These are phyloP conservation scores for Tetramitus jugosus DNA, from an alignment of 208 protist genomes.

Conservation along the genomic window DNA sequence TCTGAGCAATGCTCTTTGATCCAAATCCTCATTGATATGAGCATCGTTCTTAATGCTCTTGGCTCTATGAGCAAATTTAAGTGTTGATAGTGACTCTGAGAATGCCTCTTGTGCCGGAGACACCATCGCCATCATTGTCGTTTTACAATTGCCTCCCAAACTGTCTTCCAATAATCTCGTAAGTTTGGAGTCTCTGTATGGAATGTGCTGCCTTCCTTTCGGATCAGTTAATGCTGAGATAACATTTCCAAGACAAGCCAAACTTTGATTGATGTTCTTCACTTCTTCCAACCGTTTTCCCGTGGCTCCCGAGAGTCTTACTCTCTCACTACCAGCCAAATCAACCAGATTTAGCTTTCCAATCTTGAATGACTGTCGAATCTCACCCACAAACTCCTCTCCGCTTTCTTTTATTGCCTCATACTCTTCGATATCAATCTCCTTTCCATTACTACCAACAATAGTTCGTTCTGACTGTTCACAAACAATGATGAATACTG, in stretches of 20 bases:
- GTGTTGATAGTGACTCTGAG: slow-evolving; percentile 70
- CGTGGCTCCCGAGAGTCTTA: slow-evolving; percentile 52
- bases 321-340: slow-evolving; percentile 77
- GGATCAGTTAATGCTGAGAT: slow-evolving; percentile 52
- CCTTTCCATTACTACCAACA: too few species aligned
- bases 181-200: slow-evolving; percentile 48
- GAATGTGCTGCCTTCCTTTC: slow-evolving; percentile 38
- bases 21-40: slow-evolving; percentile 44
- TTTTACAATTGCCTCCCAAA: slow-evolving; percentile 76
- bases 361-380: slow-evolving; percentile 35
- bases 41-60: slow-evolving; percentile 52
- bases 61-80: slow-evolving; percentile 50
- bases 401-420: too few species aligned
- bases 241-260: slow-evolving; percentile 61
- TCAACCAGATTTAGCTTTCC: slow-evolving; percentile 86
- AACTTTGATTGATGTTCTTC: slow-evolving; percentile 60
- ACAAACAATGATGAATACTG: slow-evolving; percentile 48
- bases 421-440: slow-evolving; percentile 15
- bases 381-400: neutral
- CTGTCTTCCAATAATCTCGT: slow-evolving; percentile 45
- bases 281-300: slow-evolving; percentile 54
- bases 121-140: slow-evolving; percentile 69
- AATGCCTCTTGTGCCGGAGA: slow-evolving; percentile 59
- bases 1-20: slow-evolving; percentile 45
- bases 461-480: slow-evolving; percentile 33